These are phyloP conservation scores for Elaeis oleifera DNA, from an alignment of 202 grass and related monocot species.

Conservation along the genomic window DNA sequence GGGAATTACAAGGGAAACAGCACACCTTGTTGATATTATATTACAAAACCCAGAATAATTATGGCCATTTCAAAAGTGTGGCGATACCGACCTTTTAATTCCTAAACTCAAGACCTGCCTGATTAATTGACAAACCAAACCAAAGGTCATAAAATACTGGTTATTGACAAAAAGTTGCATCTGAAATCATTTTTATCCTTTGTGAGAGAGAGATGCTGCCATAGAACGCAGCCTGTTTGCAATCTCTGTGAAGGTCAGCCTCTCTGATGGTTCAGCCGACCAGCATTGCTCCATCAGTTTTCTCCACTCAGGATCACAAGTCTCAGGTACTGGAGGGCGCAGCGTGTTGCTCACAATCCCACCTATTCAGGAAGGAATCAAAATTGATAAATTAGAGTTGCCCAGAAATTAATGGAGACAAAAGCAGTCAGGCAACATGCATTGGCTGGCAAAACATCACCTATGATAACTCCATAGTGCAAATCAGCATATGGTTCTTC, in stretches of 20 bases:
- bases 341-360: conserved; percentile 85
- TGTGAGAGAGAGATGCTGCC: conserved; percentile 34
- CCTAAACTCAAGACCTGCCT: no score
- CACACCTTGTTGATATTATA: no score
- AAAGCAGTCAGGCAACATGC: neutral
- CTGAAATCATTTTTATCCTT: conserved; percentile 14
- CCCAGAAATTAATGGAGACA: neutral
- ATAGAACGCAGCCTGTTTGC: conserved; percentile 60
- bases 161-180: no score
- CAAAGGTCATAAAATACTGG: no score
- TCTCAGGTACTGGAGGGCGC: conserved; percentile 48
- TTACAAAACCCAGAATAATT: no score
- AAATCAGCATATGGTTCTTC: conserved; percentile 80
- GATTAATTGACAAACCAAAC: no score
- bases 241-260: conserved; percentile 59
- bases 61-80: no score
- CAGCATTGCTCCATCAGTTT: conserved; percentile 76
- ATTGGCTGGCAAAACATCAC: conserved; percentile 23
- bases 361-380: conserved; percentile 27
- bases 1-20: no score
- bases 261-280: conserved; percentile 49
- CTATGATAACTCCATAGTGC: conserved; percentile 82
- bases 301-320: conserved; percentile 62
- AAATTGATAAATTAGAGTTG: conserved; percentile 6
- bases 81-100: no score